Percentiles rank a stretch among this genome's conserved stretches.
Evolutionary conservation across 2,329 filamentous ascomycete species (phyloP).

Genomic region (Dendryphion nanum): DNA sequence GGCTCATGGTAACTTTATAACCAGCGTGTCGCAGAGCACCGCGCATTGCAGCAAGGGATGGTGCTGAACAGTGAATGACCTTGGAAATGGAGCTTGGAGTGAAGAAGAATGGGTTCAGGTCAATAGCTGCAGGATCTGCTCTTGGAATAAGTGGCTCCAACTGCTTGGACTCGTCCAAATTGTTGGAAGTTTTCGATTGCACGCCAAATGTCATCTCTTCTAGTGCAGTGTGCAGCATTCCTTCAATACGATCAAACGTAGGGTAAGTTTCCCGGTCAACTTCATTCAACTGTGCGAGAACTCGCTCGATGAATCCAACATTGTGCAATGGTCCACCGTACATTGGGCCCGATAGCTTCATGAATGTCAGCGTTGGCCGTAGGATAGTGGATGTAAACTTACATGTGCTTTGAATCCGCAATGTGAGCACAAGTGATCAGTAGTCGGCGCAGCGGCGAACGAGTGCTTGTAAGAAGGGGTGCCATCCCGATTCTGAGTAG

Average conservation of each 20-base stretch:
- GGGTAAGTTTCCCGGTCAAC: slow-evolving; percentile 70
- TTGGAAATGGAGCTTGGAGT: slow-evolving; percentile 72
- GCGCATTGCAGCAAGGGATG: slow-evolving; percentile 73
- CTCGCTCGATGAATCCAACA: slow-evolving; percentile 72
- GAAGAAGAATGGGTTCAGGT: slow-evolving; percentile 84
- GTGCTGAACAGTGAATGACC: slow-evolving; percentile 74
- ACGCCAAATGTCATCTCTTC: slow-evolving; percentile 61
- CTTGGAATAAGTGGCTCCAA: slow-evolving; percentile 41
- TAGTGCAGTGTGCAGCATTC: slow-evolving; percentile 85
- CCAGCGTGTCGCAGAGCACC: slow-evolving; percentile 80
- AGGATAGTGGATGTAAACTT: slow-evolving; percentile 3
- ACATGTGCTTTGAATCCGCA: slow-evolving; percentile 81
- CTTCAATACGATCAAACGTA: slow-evolving; percentile 78
- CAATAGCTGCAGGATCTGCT: slow-evolving; percentile 47
- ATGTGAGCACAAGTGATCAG: slow-evolving; percentile 69
- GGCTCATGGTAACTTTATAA: slow-evolving; percentile 79
- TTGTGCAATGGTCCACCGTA: slow-evolving; percentile 89
- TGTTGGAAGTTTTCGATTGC: slow-evolving; percentile 4
- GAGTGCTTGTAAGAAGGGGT: slow-evolving; percentile 72
- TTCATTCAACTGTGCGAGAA: slow-evolving; percentile 70
- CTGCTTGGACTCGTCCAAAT: slow-evolving; percentile 14
- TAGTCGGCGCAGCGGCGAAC: slow-evolving; percentile 68
- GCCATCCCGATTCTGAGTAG: slow-evolving; percentile 66
- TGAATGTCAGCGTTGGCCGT: neutral
- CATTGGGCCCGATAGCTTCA: slow-evolving; percentile 78